Conservation (phyloP, 371 early-diverging fungal genomes). For the Thermomucor indicae-seudaticae region DNA sequence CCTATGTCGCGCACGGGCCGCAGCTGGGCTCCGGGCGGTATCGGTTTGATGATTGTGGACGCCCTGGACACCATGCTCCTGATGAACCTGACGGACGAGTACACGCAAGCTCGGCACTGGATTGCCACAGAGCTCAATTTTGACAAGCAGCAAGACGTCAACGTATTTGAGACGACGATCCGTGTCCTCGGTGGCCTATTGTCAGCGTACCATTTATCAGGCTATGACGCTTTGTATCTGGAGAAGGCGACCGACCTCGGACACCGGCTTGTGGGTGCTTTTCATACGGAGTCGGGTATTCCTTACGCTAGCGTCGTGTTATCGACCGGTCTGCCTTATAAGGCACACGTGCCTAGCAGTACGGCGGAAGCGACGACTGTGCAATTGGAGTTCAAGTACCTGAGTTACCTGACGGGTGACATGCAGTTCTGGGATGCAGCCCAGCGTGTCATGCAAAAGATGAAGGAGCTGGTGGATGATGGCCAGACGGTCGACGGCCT, state of each 20-base stretch:
- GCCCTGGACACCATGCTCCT: slow-evolving; percentile 81
- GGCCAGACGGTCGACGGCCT: slow-evolving; percentile 62
- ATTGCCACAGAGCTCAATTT: slow-evolving; percentile 57
- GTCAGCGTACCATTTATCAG: slow-evolving; percentile 74
- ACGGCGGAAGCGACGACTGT: slow-evolving; percentile 88
- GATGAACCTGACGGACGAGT: slow-evolving; percentile 77
- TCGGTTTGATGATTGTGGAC: slow-evolving; percentile 82
- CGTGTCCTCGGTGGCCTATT: slow-evolving; percentile 89
- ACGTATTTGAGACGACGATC: slow-evolving; percentile 93
- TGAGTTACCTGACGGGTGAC: slow-evolving; percentile 74
- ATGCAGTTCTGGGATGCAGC: slow-evolving; percentile 66
- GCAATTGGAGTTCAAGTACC: slow-evolving; percentile 85
- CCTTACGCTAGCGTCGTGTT: slow-evolving; percentile 75
- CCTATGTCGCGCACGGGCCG: slow-evolving; percentile 58
- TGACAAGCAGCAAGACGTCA: slow-evolving; percentile 70
- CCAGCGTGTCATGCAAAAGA: slow-evolving; percentile 60
- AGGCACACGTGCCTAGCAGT: slow-evolving; percentile 46
- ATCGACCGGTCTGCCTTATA: slow-evolving; percentile 25
- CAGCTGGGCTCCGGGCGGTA: slow-evolving; percentile 54
- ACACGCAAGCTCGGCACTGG: slow-evolving; percentile 62
- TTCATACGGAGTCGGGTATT: slow-evolving; percentile 67
- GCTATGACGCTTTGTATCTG: slow-evolving; percentile 60
- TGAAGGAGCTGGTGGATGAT: slow-evolving; percentile 38
- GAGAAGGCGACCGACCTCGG: slow-evolving; percentile 77
- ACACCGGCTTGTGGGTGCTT: slow-evolving; percentile 75